These are phyloP conservation scores for Diaporthe capsici DNA, from an alignment of 2,329 filamentous ascomycete species.

Conservation along the genomic window DNA sequence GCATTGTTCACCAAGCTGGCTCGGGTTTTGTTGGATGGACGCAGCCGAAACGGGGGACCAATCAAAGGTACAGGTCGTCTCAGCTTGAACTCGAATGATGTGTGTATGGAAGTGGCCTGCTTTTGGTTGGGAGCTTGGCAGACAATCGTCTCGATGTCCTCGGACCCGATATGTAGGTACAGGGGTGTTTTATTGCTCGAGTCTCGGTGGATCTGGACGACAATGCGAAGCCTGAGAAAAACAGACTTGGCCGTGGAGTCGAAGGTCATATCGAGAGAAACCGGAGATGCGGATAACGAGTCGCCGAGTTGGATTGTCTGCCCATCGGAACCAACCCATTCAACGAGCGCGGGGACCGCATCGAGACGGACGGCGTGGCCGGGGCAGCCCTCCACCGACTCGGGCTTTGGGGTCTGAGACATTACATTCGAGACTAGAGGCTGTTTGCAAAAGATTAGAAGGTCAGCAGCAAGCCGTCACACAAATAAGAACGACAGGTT, in stretches of 20 bases:
- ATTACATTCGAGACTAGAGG: neutral
- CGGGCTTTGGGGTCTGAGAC: neutral
- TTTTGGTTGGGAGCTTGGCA: neutral
- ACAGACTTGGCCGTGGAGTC: neutral
- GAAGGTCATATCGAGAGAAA: conserved; percentile 13
- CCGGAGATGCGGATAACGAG: neutral
- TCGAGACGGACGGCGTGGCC: neutral
- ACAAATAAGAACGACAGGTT: neutral
- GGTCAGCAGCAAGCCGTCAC: neutral
- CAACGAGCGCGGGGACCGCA: neutral
- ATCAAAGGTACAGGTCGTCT: neutral
- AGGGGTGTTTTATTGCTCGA: conserved; percentile 12
- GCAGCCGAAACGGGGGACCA: conserved; percentile 19
- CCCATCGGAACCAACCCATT: neutral
- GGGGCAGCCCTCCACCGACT: neutral
- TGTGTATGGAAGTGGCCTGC: neutral
- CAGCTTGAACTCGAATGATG: neutral
- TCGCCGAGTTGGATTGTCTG: neutral
- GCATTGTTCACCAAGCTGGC: neutral
- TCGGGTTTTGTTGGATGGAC: conserved; percentile 19
- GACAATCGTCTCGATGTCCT: neutral
- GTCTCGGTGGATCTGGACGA: conserved; percentile 19
- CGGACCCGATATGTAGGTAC: neutral
- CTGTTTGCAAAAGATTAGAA: neutral
- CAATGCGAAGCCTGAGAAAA: neutral